Evolutionary conservation across 2,329 filamentous ascomycete species (phyloP), one percentile per base, ranked within the genome.

Genomic region (Aspergillus pseudoviridinutans): DNA sequence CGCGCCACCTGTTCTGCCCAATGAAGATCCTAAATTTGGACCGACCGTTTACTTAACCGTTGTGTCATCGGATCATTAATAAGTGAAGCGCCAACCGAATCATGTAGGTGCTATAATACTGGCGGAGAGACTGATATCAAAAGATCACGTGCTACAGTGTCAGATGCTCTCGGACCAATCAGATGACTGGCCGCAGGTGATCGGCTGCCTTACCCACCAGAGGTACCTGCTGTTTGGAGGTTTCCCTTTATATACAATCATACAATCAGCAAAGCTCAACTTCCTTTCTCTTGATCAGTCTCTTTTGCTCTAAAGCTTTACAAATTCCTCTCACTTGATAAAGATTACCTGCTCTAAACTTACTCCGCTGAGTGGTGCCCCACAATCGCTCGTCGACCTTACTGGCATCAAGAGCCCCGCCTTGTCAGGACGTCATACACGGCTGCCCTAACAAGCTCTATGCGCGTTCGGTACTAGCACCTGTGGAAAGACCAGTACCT

Each of bases 361-460:
- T 9, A 12, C 29, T 44, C 38, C 50, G 4, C 50, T 28, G 5
- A 6, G 41, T 44, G 8, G n/a, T 44, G 20, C 41, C 32, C 2
- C 14, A 6, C 32, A 17, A 17, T 38, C 32, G 14, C 32, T 38
- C 14, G 29, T 32, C 49, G 32, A 32, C 25, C 49, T 29, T 32
- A 22, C 22, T 17, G 17, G 9, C 49, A 20, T 24, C 28, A 24
- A 14, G 4, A 41, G 28, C 61, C 59, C 59, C 64, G 55, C 62
- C n/a, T 27, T 61, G 35, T 59, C 52, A 61, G 14, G 55, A 66
- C 64, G 62, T 66, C 64, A 66, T 66, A 63, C 61, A 58, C 51
- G 49, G 53, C 35, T 54, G 53, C 38, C 51, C 28, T 56, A 41
- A 49, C 41, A 38, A 54, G 28, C n/a, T 38, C 27, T 25, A n/a